phyloP scores from a whole-genome alignment of 148 eudicot species.

The Persicaria tinctoria region DNA sequence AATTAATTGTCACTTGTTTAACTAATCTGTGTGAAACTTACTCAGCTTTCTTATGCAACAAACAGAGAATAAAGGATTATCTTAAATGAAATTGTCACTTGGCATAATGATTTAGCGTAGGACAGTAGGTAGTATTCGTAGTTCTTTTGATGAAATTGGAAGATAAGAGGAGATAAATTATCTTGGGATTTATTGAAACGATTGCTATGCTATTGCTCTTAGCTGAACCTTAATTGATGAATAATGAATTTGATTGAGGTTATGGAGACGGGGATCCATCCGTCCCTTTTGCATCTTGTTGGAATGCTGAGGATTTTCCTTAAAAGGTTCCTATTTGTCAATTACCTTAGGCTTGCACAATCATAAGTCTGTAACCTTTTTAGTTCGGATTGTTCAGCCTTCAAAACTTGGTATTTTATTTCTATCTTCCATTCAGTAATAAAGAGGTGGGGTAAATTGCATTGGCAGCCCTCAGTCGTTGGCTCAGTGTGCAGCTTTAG shows the following conservation, averaged over 20 bases:
- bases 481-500: no score
- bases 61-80: not conserved
- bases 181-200: not conserved
- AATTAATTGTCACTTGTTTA: not conserved
- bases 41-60: not conserved
- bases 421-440: no score
- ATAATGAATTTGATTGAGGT: not conserved
- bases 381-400: no score
- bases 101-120: no score
- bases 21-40: not conserved
- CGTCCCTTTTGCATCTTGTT: not conserved
- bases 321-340: not conserved
- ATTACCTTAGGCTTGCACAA: no score
- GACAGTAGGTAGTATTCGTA: not conserved
- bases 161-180: not conserved
- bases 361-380: no score
- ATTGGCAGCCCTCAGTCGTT: no score
- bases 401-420: no score
- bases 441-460: no score
- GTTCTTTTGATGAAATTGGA: not conserved
- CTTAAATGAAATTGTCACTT: no score
- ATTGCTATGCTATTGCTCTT: not conserved
- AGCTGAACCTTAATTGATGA: not conserved
- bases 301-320: not conserved
- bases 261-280: not conserved